Conservation (phyloP, 164 flowering plant species). For the Sedum album region DNA sequence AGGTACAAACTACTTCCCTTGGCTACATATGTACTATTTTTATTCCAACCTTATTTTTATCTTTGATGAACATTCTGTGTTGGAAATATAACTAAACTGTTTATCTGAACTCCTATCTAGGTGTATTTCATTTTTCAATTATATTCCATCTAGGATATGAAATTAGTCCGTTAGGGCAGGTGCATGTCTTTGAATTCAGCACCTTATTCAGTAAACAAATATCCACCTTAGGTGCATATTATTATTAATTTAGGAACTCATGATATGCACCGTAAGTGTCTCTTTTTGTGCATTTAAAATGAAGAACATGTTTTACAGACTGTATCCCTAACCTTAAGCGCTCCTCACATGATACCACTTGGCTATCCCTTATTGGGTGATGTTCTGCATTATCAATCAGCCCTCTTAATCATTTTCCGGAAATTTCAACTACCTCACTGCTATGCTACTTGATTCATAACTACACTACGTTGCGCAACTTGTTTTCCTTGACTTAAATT, state of each 20-base stretch:
- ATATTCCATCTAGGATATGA: neutral
- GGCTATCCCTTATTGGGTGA: too few species aligned
- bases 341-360: too few species aligned
- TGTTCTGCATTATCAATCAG: neutral
- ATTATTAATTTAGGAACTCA: too few species aligned
- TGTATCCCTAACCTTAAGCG: too few species aligned
- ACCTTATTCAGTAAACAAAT: neutral
- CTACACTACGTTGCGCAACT: too few species aligned
- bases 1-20: neutral
- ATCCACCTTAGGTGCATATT: neutral
- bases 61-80: neutral
- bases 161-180: neutral
- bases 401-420: neutral
- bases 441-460: neutral
- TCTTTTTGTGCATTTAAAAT: too few species aligned
- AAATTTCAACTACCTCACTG: neutral
- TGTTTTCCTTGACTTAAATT: too few species aligned
- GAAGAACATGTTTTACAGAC: too few species aligned
- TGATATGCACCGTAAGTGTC: too few species aligned
- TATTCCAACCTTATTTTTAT: neutral
- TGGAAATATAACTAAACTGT: too few species aligned
- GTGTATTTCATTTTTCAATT: neutral
- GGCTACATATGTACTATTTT: too few species aligned
- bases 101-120: too few species aligned
- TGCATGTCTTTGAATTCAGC: neutral